Percentiles rank a stretch among this genome's conserved stretches.
These are phyloP conservation scores for Moelleriella libera DNA, from an alignment of 2,329 filamentous ascomycete species.

Conservation along the genomic window DNA sequence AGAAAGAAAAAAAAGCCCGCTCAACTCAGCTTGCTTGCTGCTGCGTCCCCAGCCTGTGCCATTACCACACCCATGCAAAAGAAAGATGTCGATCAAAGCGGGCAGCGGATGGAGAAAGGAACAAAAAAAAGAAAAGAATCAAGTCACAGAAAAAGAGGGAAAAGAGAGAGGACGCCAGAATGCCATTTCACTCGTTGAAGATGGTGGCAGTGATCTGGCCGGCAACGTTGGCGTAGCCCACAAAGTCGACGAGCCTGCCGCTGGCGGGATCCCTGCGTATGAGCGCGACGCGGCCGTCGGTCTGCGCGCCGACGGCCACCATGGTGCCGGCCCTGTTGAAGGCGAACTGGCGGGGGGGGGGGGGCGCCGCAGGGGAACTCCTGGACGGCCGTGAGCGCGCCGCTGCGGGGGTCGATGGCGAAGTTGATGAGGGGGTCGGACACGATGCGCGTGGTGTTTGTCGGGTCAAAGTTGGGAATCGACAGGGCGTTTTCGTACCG, in stretches of 20 bases:
- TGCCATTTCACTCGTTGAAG: conserved; percentile 24
- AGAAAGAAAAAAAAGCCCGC: too few relatives aligned
- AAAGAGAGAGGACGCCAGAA: neutral
- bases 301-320: conserved; percentile 53
- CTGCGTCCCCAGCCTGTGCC: too few relatives aligned
- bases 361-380: conserved; percentile 50
- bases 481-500: conserved; percentile 45
- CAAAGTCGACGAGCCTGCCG: conserved; percentile 38
- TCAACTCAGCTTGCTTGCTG: too few relatives aligned
- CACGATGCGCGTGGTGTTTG: conserved; percentile 27
- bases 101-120: too few relatives aligned
- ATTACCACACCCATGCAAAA: too few relatives aligned
- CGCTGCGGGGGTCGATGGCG: conserved; percentile 36
- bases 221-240: conserved; percentile 25
- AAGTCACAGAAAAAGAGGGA: neutral
- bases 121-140: too few relatives aligned
- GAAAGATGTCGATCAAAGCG: too few relatives aligned
- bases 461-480: conserved; percentile 28
- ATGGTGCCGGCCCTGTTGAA: conserved; percentile 50
- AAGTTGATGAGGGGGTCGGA: conserved; percentile 55
- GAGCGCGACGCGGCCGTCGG: conserved; percentile 44
- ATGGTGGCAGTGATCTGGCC: conserved; percentile 32
- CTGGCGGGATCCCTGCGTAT: conserved; percentile 43
- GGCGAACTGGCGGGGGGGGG: conserved; percentile 57
- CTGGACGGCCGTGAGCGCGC: conserved; percentile 39